These are phyloP conservation scores for Fusarium xylarioides DNA, from an alignment of 2,329 filamentous ascomycete species.

Conservation along the genomic window DNA sequence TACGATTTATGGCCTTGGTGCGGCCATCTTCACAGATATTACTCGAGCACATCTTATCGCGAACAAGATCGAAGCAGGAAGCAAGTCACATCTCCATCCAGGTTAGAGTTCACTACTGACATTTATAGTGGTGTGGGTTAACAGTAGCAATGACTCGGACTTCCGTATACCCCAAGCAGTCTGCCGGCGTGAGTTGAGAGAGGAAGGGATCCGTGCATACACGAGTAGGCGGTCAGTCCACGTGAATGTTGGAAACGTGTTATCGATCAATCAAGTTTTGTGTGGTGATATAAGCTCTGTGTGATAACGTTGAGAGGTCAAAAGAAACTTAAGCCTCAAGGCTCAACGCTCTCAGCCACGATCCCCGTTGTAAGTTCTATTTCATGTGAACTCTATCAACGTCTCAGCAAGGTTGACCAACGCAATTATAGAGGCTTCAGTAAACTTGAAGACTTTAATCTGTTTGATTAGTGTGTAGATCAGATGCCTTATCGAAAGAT, in stretches of 20 bases:
- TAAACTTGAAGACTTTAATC: too few species aligned
- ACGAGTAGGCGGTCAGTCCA: constrained; percentile 57
- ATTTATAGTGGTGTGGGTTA: constrained; percentile 58
- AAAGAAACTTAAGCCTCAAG: not conserved
- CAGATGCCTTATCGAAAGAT: not conserved
- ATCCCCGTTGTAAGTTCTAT: not conserved
- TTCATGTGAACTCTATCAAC: not conserved
- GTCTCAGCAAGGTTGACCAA: not conserved
- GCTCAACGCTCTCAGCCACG: not conserved
- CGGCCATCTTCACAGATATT: constrained; percentile 70
- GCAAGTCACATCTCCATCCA: not conserved
- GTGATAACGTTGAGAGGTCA: not conserved
- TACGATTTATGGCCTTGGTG: constrained; percentile 68
- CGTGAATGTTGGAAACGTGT: constrained; percentile 48
- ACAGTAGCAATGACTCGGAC: constrained; percentile 57
- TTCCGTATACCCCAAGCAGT: constrained; percentile 57
- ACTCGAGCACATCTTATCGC: constrained; percentile 58
- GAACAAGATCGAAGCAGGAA: constrained; percentile 68
- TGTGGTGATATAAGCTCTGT: not conserved
- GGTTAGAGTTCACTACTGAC: not conserved
- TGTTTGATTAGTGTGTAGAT: not conserved
- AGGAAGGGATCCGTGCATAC: constrained; percentile 55
- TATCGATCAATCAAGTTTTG: not conserved
- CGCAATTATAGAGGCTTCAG: not conserved
- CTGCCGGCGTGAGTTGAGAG: constrained; percentile 55